Percentiles rank a stretch among this genome's conserved stretches.
Conservation (phyloP, 192 early-diverging fungal species). For the Coemansia sp. region DNA sequence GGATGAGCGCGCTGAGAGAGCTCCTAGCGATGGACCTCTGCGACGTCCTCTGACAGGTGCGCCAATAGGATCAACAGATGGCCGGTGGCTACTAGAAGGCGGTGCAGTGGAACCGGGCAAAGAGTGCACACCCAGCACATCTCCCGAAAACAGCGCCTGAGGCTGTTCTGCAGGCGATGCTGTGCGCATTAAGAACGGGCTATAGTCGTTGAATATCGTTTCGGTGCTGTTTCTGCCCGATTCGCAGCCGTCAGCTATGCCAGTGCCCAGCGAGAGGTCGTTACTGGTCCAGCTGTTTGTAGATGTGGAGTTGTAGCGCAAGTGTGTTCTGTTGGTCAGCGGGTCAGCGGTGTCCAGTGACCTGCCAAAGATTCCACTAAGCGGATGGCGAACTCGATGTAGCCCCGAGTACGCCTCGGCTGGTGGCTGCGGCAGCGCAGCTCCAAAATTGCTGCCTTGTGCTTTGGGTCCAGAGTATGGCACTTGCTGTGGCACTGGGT, state of each 20-base stretch:
- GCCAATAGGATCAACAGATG: constrained; percentile 45
- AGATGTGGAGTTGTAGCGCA: neutral
- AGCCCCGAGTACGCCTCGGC: constrained; percentile 1
- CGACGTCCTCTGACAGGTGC: constrained; percentile 27
- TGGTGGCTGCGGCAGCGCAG: neutral
- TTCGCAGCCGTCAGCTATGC: constrained; percentile 4
- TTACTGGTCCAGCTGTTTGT: too few species aligned
- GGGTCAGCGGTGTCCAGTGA: neutral
- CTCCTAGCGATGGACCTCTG: constrained; percentile 10
- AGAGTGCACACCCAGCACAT: constrained; percentile 20
- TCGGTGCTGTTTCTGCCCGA: constrained; percentile 28
- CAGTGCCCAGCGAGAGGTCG: neutral
- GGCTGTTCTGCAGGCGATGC: constrained; percentile 35
- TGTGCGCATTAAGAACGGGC: constrained; percentile 22
- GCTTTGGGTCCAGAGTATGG: neutral
- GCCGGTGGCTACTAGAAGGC: constrained; percentile 9
- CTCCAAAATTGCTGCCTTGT: neutral
- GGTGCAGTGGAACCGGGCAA: neutral
- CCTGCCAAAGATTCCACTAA: constrained; percentile 4
- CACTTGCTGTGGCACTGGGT: constrained; percentile 35
- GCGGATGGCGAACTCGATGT: constrained; percentile 1
- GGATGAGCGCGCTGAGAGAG: constrained; percentile 11
- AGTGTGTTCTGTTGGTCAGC: neutral
- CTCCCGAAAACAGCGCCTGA: constrained; percentile 27
- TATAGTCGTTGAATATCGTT: constrained; percentile 1